A percentile compares a stretch with the other conserved stretches of the same genome.
Evolutionary conservation across 1,284 basidiomycete genomes (phyloP).

Genomic region (Tylopilus orsonianus): DNA sequence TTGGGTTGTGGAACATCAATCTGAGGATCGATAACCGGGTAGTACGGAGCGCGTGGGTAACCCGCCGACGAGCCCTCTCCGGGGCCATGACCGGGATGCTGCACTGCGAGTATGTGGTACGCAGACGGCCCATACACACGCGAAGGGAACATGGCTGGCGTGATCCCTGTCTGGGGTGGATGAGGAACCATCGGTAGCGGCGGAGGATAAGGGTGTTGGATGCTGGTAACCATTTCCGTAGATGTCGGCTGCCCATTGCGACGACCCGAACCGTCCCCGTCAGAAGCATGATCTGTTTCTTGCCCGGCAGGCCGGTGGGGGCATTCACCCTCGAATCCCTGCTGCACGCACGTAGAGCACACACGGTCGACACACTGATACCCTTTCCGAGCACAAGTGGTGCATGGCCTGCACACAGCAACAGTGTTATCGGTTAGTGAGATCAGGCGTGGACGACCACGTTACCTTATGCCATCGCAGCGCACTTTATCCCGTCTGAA

Average conservation of each 20-base stretch:
- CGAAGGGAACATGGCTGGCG: slow-evolving; percentile 19
- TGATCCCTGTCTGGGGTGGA: slow-evolving; percentile 17
- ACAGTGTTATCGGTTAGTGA: slow-evolving; percentile 1
- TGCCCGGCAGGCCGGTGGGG: slow-evolving; percentile 38
- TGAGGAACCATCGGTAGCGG: slow-evolving; percentile 19
- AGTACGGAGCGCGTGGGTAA: slow-evolving; percentile 34
- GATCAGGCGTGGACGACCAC: slow-evolving; percentile 6
- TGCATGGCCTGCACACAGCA: slow-evolving; percentile 42
- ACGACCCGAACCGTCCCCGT: slow-evolving; percentile 29
- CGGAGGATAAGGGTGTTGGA: slow-evolving; percentile 19
- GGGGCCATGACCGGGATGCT: slow-evolving; percentile 17
- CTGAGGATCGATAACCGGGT: slow-evolving; percentile 41
- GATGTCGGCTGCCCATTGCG: slow-evolving; percentile 8
- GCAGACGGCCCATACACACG: slow-evolving; percentile 26
- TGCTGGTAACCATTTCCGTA: slow-evolving; percentile 1
- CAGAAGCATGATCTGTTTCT: slow-evolving; percentile 32
- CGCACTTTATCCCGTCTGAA: slow-evolving; percentile 57
- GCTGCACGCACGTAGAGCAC: slow-evolving; percentile 42
- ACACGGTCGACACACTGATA: slow-evolving; percentile 48
- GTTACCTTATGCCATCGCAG: slow-evolving; percentile 52
- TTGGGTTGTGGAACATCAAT: slow-evolving; percentile 38
- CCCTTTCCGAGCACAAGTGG: slow-evolving; percentile 46
- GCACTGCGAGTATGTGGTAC: slow-evolving; percentile 32
- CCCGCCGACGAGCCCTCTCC: slow-evolving; percentile 21
- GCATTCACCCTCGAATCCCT: slow-evolving; percentile 43